These are phyloP conservation scores for Cornus suecica DNA, from an alignment of 148 eudicot species.

Conservation along the genomic window DNA sequence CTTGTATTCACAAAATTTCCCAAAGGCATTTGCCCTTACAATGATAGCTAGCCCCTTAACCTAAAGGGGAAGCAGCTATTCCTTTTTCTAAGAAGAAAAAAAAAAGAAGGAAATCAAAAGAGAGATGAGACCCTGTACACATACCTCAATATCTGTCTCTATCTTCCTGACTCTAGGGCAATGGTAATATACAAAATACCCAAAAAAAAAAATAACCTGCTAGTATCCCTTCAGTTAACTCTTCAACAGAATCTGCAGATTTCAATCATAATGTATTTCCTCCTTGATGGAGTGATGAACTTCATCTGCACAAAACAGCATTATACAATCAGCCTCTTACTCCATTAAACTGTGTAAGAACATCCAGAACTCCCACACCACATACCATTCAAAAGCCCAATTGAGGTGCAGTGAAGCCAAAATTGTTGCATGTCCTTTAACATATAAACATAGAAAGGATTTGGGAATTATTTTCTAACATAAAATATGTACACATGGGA, in stretches of 20 bases:
- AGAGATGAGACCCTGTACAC: slow-evolving; percentile 70
- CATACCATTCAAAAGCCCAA: neutral
- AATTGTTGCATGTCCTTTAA: neutral
- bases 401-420: neutral
- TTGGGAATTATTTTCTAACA: neutral
- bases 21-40: slow-evolving; percentile 53
- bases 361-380: neutral
- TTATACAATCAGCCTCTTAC: slow-evolving; percentile 10
- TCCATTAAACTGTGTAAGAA: neutral
- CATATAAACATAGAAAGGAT: neutral
- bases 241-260: slow-evolving; percentile 8
- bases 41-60: slow-evolving; percentile 42
- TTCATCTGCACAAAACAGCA: slow-evolving; percentile 23
- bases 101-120: slow-evolving; percentile 17
- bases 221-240: slow-evolving; percentile 17
- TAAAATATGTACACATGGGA: no score
- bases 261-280: slow-evolving; percentile 14
- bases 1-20: slow-evolving; percentile 73
- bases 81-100: slow-evolving; percentile 16
- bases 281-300: slow-evolving; percentile 24
- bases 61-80: slow-evolving; percentile 32
- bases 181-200: slow-evolving; percentile 57
- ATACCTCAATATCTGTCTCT: slow-evolving; percentile 54
- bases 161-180: slow-evolving; percentile 49
- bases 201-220: slow-evolving; percentile 35